Percentiles rank a stretch among this genome's conserved stretches.
phyloP scores from a whole-genome alignment of 2,329 filamentous ascomycete genomes.

The Calonectria crousiana region DNA sequence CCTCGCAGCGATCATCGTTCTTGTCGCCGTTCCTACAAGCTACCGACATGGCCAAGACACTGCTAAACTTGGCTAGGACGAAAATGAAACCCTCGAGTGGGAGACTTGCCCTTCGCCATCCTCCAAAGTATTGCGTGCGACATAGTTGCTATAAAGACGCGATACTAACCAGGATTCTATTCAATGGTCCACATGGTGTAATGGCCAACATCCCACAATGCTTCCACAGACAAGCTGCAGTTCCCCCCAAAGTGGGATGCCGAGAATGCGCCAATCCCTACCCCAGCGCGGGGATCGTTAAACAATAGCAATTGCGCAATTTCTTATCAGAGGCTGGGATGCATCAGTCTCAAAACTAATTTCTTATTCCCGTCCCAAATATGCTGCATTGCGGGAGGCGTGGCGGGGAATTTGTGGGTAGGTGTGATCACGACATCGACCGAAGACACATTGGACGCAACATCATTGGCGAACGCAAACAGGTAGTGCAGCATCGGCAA shows the following conservation, averaged over 20 bases:
- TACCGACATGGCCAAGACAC: not conserved
- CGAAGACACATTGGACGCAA: not conserved
- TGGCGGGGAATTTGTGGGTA: slow-evolving; percentile 24
- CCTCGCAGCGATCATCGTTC: not conserved
- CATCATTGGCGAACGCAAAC: slow-evolving; percentile 4
- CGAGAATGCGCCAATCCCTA: not conserved
- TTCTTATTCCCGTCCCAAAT: slow-evolving; percentile 11
- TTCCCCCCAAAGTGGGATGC: slow-evolving; percentile 13
- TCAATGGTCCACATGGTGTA: not conserved
- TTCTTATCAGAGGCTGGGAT: not conserved
- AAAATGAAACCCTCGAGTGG: slow-evolving; percentile 4
- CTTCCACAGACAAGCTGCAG: not conserved
- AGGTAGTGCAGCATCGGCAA: not conserved
- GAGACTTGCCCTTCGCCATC: not conserved
- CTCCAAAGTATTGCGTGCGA: slow-evolving; percentile 12
- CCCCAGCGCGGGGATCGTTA: not conserved
- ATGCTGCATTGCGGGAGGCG: not conserved
- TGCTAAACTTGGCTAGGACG: slow-evolving; percentile 7
- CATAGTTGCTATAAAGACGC: not conserved
- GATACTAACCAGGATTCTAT: not conserved
- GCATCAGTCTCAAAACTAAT: not conserved
- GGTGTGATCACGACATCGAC: slow-evolving; percentile 24
- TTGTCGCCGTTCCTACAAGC: not conserved
- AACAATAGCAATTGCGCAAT: slow-evolving; percentile 7
- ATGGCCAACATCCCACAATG: slow-evolving; percentile 5